Evolutionary conservation across 768 basidiomycete species (phyloP).

Genomic region (Coprinopsis sp.): DNA sequence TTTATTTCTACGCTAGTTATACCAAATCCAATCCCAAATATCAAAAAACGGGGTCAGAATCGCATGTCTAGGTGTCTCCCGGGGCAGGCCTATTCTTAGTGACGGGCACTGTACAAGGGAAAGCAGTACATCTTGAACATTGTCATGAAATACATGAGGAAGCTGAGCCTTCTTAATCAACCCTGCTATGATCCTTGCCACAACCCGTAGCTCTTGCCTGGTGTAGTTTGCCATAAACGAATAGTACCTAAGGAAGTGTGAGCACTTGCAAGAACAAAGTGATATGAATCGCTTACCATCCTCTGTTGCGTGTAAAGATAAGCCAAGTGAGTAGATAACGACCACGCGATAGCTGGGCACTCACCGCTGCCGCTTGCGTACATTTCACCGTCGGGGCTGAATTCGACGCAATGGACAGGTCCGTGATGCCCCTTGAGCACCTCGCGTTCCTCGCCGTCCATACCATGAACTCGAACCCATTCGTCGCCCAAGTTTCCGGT

Average conservation of each 20-base stretch:
- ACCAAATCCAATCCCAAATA: too few relatives aligned
- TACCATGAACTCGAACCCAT: slow-evolving; percentile 93
- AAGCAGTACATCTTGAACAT: too few relatives aligned
- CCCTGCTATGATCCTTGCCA: slow-evolving; percentile 71
- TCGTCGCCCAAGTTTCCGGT: slow-evolving; percentile 88
- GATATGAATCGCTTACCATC: slow-evolving; percentile 49
- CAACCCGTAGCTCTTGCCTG: slow-evolving; percentile 86
- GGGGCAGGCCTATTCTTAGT: too few relatives aligned
- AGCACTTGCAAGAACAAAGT: not conserved
- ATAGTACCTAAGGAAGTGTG: slow-evolving; percentile 65
- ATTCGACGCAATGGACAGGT: slow-evolving; percentile 91
- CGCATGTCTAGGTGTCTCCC: too few relatives aligned
- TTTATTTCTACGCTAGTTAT: too few relatives aligned
- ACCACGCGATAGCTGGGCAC: slow-evolving; percentile 25
- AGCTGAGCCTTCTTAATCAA: slow-evolving; percentile 6
- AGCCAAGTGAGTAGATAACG: slow-evolving; percentile 10
- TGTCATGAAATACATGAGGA: slow-evolving; percentile 1
- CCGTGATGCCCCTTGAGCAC: slow-evolving; percentile 96
- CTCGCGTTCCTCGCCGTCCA: slow-evolving; percentile 86
- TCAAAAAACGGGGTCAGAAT: too few relatives aligned
- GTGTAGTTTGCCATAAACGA: slow-evolving; percentile 95
- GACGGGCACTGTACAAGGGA: too few relatives aligned
- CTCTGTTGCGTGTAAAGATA: slow-evolving; percentile 42
- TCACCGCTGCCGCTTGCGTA: slow-evolving; percentile 95
- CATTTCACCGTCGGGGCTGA: slow-evolving; percentile 95